Conservation (phyloP, 2,329 filamentous ascomycete genomes). For the Diaporthe sp. region DNA sequence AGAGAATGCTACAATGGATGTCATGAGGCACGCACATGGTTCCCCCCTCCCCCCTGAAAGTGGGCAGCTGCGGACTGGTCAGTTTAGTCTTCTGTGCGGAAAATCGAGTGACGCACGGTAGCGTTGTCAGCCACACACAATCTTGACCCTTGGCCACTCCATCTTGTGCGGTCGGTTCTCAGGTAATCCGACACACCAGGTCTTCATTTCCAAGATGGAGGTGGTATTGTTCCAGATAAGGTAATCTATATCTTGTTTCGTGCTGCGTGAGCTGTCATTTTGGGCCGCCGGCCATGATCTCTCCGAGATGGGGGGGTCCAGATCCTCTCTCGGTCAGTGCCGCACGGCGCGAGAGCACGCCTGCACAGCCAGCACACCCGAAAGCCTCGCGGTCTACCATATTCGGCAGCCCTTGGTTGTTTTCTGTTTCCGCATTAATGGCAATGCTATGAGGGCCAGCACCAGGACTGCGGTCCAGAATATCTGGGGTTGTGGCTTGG, state of each 20-base stretch:
- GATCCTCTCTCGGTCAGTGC: constrained; percentile 9
- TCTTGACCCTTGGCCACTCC: constrained; percentile 18
- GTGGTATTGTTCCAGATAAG: constrained; percentile 14
- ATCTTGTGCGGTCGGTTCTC: constrained; percentile 12
- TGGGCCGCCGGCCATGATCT: neutral
- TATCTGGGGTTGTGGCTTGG: constrained; percentile 10
- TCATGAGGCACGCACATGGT: constrained; percentile 6
- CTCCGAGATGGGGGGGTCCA: constrained; percentile 1
- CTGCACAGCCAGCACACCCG: neutral
- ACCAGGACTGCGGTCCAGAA: constrained; percentile 11
- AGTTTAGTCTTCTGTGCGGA: constrained; percentile 19
- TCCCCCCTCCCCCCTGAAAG: neutral
- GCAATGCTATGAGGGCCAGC: constrained; percentile 14
- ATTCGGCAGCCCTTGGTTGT: constrained; percentile 3
- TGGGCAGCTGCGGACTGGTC: constrained; percentile 15
- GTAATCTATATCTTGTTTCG: constrained; percentile 13
- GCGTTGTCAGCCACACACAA: constrained; percentile 20
- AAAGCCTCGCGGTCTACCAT: neutral
- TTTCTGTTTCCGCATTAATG: constrained; percentile 15
- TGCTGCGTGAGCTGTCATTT: neutral
- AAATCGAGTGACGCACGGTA: constrained; percentile 22
- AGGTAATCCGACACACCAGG: constrained; percentile 11
- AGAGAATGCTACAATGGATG: constrained; percentile 17
- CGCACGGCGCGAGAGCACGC: neutral
- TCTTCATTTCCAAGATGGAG: neutral